Evolutionary conservation across 768 basidiomycete genomes (phyloP), one percentile per base, ranked within the genome.

Genomic region (Boletus insuetus): DNA sequence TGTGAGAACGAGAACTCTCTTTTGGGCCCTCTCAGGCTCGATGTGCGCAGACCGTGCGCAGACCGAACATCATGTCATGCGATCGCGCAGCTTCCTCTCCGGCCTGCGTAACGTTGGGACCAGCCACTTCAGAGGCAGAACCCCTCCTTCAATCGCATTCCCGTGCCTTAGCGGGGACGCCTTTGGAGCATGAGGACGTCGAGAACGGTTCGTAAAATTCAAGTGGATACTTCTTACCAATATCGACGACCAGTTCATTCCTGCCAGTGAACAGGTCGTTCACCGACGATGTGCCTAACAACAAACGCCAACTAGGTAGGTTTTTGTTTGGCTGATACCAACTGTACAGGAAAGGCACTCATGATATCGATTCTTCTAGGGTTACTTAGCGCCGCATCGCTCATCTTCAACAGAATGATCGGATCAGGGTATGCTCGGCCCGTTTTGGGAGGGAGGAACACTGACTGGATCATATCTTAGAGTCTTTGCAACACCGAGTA

Each of bases 351-450:
- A 31, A 24, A 3, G 11, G 35, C 11, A 19, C 31, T 47, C 3
- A 62, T 41, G 12, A 1, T 1, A 20, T 52, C 12, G 2, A 14
- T 53, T 32, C 41, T 54, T 22, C 19, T 29, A 67, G 65, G 65
- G 12, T 40, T 67, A 19, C 47, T 79, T 43, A 86, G 82, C 55
- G 81, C 84, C 4, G 69, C 82, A 3, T 84, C 81, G 58, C 79
- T 90, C 41, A 84, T 90, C 37, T 87, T 89, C 74, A 90, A 90
- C 63, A 79, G 84, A 29, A 78, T 87, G n/a, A 85, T 89, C 31
- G 87, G 87, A 19, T 83, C 86, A 19, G 86, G 87, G 87, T 85
- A 54, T 31, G 73, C 42, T 31, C n/a, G 17, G 16, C 22, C 39
- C 3, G 5, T 8, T 20, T 46, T 20, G 3, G 24, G 34, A 38